Base-by-base conservation (phyloP, 148 eudicot species). In the Rhododendron simsii region DNA sequence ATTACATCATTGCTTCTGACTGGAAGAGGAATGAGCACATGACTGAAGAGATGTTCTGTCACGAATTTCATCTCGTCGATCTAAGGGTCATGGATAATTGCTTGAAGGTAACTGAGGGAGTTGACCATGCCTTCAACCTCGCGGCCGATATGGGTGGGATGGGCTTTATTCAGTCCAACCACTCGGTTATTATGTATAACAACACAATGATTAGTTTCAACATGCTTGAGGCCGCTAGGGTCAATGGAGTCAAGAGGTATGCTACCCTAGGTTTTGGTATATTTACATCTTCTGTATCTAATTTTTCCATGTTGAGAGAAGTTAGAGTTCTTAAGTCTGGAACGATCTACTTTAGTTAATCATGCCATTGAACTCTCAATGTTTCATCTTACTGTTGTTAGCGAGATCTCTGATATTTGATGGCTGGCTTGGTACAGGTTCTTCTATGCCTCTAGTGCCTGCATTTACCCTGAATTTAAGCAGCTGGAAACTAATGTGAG, bases 401-500 rank as follows among this genome's bases (percentile, higher is more conserved):
- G 7, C 26, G 3, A 59, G 8, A 12, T 73, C 77, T 30, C 41
- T 73, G 14, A 13, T 9, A 26, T 81, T 57, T 55, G 47, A 35
- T 35, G 14, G 33, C 33, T 79, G 8, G 11, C 33, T 41, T 47
- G 11, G 12, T 84, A 44, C 88, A 91, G 92, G 89, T 87, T 91
- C 81, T 91, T 91, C 80, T 91, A 91, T 83, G 93, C 93, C 44
- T 91, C 93, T 21, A 91, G 93, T 84, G 93, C 93, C 75, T 91
- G 93, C 82, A 89, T 91, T 86, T 91, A 91, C 85, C 93, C 93
- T 82, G 93, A 91, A 76, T 91, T 91, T 89, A 91, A 90, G 91
- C 93, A 91, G 89, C 76, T 91, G 90, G 93, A 91, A 18, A 91
- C 93, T 50, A 91, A 91, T 86, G 93, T 91, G 81, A 91, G 93